Conservation (phyloP, 306 rosid species). For the Quercus suber region DNA sequence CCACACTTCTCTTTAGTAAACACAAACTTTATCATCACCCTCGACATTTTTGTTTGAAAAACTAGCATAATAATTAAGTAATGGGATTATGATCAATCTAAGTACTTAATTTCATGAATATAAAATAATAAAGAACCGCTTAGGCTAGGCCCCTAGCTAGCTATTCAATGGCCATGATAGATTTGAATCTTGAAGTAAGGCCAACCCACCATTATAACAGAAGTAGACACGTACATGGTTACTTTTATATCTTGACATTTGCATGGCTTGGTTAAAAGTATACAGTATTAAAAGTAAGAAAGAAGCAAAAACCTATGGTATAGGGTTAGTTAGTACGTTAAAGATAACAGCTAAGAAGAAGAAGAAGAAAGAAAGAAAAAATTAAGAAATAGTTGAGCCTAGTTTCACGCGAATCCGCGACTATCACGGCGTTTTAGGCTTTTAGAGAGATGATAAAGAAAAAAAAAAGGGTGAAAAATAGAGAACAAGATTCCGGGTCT, state of each 20-base stretch:
- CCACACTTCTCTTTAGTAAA: neutral
- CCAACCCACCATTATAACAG: conserved; percentile 4
- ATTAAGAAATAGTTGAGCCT: conserved; percentile 23
- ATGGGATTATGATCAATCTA: neutral
- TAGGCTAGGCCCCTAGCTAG: neutral
- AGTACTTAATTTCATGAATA: neutral
- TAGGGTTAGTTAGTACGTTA: conserved; percentile 35
- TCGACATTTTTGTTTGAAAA: neutral
- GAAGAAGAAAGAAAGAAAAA: too few relatives aligned
- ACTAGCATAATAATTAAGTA: neutral
- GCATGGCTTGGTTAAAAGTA: conserved; percentile 25
- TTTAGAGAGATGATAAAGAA: conserved; percentile 24
- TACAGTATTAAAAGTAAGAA: neutral
- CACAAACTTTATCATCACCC: neutral
- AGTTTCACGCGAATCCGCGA: conserved; percentile 52
- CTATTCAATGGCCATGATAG: conserved; percentile 16
- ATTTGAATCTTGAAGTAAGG: conserved; percentile 1
- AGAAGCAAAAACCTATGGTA: conserved; percentile 7
- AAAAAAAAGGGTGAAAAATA: neutral
- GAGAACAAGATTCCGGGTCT: conserved; percentile 44
- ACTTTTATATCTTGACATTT: conserved; percentile 1
- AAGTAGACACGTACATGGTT: neutral
- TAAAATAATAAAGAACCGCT: neutral
- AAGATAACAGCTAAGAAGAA: conserved; percentile 19
- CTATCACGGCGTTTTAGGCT: conserved; percentile 59